Conservation (phyloP, 1,284 basidiomycete species). For the Ganoderma resinaceum region DNA sequence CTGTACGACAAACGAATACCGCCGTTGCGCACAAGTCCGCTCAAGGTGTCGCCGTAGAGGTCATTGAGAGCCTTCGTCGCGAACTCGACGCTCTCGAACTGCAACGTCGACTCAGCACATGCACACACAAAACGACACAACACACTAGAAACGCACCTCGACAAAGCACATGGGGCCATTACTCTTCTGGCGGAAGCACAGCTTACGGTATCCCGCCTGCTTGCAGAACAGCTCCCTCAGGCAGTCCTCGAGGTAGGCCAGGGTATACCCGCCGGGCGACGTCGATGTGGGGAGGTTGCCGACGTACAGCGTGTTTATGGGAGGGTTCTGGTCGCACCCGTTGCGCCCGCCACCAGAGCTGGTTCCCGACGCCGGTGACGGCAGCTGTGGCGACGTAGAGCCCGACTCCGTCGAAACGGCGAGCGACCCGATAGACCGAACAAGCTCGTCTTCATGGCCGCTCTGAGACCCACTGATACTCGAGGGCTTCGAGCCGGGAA, state of each 20-base stretch:
- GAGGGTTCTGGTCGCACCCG: slow-evolving; percentile 89
- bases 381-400: slow-evolving; percentile 52
- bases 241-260: slow-evolving; percentile 85
- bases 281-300: slow-evolving; percentile 88
- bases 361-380: slow-evolving; percentile 51
- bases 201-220: slow-evolving; percentile 86
- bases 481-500: slow-evolving; percentile 45
- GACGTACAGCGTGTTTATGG: slow-evolving; percentile 95
- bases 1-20: slow-evolving; percentile 96
- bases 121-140: slow-evolving; percentile 3
- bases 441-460: slow-evolving; percentile 49
- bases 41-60: slow-evolving; percentile 90
- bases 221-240: slow-evolving; percentile 83
- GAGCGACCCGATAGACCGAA: slow-evolving; percentile 51
- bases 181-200: slow-evolving; percentile 95
- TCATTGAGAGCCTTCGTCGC: slow-evolving; percentile 89
- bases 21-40: slow-evolving; percentile 91
- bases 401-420: slow-evolving; percentile 60
- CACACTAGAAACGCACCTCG: slow-evolving; percentile 65
- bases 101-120: slow-evolving; percentile 30
- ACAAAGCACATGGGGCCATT: slow-evolving; percentile 99
- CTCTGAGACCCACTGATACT: slow-evolving; percentile 48
- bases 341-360: slow-evolving; percentile 55
- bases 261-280: slow-evolving; percentile 68
- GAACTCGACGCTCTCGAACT: slow-evolving; percentile 91